Evolutionary conservation across 2,329 filamentous ascomycete genomes (phyloP).

Genomic region (Pseudogymnoascus verrucosus): DNA sequence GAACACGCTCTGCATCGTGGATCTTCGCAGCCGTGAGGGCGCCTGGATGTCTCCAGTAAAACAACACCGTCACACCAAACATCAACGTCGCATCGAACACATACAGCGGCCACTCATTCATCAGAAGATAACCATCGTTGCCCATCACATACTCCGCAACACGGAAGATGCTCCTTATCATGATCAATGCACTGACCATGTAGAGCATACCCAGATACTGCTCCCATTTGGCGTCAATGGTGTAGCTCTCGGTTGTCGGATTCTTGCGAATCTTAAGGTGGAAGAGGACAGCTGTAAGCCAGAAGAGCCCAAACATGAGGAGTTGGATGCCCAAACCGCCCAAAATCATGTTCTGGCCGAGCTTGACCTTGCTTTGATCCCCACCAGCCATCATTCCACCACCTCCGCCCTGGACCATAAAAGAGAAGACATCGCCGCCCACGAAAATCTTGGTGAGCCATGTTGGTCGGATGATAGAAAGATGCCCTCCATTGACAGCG

Average conservation of each 20-base stretch:
- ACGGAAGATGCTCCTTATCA: conserved; percentile 38
- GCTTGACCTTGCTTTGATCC: conserved; percentile 23
- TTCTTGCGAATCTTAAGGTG: conserved; percentile 14
- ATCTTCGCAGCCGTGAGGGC: conserved; percentile 8
- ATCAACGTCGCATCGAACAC: conserved; percentile 38
- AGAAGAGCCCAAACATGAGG: conserved; percentile 48
- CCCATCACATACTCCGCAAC: conserved; percentile 40
- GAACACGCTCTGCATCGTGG: not conserved
- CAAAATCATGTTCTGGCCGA: conserved; percentile 46
- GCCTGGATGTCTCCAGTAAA: conserved; percentile 29
- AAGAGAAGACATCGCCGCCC: conserved; percentile 43
- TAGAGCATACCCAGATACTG: conserved; percentile 36
- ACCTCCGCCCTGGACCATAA: conserved; percentile 42
- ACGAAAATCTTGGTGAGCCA: conserved; percentile 50
- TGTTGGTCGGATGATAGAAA: conserved; percentile 31
- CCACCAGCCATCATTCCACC: conserved; percentile 31
- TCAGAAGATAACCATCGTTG: conserved; percentile 34
- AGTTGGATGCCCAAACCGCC: conserved; percentile 50
- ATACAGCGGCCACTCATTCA: conserved; percentile 37
- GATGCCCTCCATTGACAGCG: conserved; percentile 26
- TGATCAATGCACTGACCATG: conserved; percentile 34
- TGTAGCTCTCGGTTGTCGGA: conserved; percentile 15
- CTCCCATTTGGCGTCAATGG: conserved; percentile 20
- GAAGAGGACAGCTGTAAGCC: conserved; percentile 33
- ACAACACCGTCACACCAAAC: conserved; percentile 30